These are phyloP conservation scores for Globisporangium ultimum DNA, from an alignment of 352 stramenopile genomes.

Conservation along the genomic window DNA sequence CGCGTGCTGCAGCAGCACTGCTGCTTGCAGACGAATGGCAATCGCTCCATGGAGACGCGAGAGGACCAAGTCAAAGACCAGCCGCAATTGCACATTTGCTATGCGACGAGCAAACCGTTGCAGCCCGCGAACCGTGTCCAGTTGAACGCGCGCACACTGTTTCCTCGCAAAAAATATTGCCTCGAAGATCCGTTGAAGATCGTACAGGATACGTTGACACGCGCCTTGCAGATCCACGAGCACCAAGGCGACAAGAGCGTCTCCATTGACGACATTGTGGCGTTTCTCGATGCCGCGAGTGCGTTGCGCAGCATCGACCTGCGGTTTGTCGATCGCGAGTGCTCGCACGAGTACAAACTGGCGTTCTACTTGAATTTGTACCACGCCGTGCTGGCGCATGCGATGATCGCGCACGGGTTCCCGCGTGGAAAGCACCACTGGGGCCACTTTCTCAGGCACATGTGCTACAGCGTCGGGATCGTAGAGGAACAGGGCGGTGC, in stretches of 20 bases:
- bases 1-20: conserved; percentile 61
- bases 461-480: conserved; percentile 59
- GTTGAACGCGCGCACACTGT: conserved; percentile 64
- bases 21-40: conserved; percentile 39
- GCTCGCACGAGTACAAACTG: conserved; percentile 61
- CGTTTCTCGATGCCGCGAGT: conserved; percentile 70
- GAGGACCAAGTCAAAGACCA: not conserved
- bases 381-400: conserved; percentile 68
- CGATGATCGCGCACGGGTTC: conserved; percentile 68
- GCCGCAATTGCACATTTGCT: conserved; percentile 23
- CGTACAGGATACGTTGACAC: conserved; percentile 19
- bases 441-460: conserved; percentile 48
- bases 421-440: conserved; percentile 55
- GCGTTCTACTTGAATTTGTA: conserved; percentile 83
- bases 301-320: conserved; percentile 55
- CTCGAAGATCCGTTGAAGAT: conserved; percentile 24
- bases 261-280: conserved; percentile 44
- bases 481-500: conserved; percentile 4
- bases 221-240: conserved; percentile 27
- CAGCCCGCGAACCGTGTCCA: conserved; percentile 48
- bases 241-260: conserved; percentile 28
- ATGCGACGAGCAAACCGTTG: conserved; percentile 23
- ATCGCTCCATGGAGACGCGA: conserved; percentile 17
- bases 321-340: conserved; percentile 27
- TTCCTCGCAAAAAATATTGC: conserved; percentile 23